Base-by-base conservation (phyloP, 345 rosid species). In the Arabis hirsuta region DNA sequence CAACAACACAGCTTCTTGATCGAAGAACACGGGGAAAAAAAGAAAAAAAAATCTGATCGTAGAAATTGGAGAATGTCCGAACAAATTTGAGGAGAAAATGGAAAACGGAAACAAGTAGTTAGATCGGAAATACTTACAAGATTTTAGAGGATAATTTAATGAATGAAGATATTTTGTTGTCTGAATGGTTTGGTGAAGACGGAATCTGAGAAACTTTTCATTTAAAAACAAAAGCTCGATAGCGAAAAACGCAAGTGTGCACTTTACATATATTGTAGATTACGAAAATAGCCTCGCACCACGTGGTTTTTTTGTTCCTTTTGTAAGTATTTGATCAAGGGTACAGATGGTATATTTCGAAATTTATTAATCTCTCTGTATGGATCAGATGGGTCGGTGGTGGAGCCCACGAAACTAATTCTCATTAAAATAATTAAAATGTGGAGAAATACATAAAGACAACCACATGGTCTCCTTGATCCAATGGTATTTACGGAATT, bases 321-420 rank as follows among this genome's bases (percentile, higher is more conserved):
- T 31, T 50, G 6, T 12, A 39, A 2, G 3, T 8, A 14, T 5
- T 26, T 2, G 10, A 3, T 13, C 9, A 39, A 45, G 73, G 78
- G 44, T 78, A 67, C 0, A 62, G 57, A 4, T n/a, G 81, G 22
- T 46, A 43, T 65, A 22, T 46, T 0, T 0, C 0, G 41, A 3
- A 0, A 0, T 6, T 45, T 51, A 13, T 4, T 9, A n/a, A n/a
- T n/a, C n/a, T 39, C 22, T 38, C 31, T 54, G 59, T 67, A 46
- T 61, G 84, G 82, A 83, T 81, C 39, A 65, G 74, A 74, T 73
- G 66, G 75, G 81, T 72, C 80, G 79, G 75, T 53, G 51, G 68
- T 72, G 85, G 82, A 27, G 47, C 55, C 67, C 64, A 67, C 34
- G 4, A 14, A 7, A 22, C 42, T n/a, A n/a, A n/a, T 57, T 32